Evolutionary conservation across 2,329 filamentous ascomycete species (phyloP).

Genomic region (Paraphoma chrysanthemicola): DNA sequence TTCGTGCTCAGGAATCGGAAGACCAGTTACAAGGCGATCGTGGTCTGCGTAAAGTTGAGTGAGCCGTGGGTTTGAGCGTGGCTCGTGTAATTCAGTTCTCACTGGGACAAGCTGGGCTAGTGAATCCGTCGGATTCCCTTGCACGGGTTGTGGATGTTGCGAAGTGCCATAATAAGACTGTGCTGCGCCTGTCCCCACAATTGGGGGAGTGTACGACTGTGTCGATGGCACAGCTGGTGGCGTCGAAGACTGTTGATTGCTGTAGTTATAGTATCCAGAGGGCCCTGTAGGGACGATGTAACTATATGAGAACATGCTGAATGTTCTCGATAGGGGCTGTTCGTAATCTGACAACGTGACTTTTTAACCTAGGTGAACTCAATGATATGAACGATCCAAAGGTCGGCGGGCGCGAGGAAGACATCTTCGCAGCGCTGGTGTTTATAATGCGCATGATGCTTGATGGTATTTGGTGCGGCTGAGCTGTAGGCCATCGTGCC

Average conservation of each 20-base stretch:
- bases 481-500: not conserved
- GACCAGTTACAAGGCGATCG: not conserved
- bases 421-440: not conserved
- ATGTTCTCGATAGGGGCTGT: not conserved
- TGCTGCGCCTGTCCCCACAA: not conserved
- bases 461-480: not conserved
- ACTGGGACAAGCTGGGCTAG: not conserved
- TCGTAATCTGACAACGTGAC: not conserved
- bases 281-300: not conserved
- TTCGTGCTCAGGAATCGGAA: not conserved
- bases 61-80: not conserved
- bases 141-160: not conserved
- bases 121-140: not conserved
- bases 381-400: not conserved
- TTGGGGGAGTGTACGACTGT: not conserved
- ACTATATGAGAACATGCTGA: not conserved
- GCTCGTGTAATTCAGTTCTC: not conserved
- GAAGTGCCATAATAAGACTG: not conserved
- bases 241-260: not conserved
- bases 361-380: not conserved
- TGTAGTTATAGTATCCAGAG: not conserved
- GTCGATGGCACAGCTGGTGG: not conserved
- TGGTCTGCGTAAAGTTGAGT: not conserved
- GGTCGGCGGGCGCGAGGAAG: not conserved
- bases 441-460: not conserved